These are phyloP conservation scores for Tylopilus sp. DNA, from an alignment of 1,284 basidiomycete genomes.

Conservation along the genomic window DNA sequence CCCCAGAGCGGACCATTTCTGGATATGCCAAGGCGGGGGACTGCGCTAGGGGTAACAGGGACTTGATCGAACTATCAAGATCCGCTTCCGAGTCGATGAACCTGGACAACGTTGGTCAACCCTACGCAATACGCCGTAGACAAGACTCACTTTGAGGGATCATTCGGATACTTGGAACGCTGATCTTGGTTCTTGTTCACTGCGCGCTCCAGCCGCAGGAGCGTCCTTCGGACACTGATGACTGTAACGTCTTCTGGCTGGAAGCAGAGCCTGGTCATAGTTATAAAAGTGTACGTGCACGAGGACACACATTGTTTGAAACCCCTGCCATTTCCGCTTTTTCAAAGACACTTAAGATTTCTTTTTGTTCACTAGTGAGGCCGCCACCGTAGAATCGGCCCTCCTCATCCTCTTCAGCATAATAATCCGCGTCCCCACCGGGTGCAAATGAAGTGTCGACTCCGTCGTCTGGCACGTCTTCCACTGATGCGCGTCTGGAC, in stretches of 20 bases:
- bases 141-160: constrained; percentile 75
- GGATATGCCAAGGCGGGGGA: constrained; percentile 82
- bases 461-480: constrained; percentile 54
- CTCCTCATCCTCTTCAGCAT: constrained; percentile 85
- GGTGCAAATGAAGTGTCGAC: constrained; percentile 61
- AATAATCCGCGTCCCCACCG: constrained; percentile 85
- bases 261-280: constrained; percentile 20
- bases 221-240: constrained; percentile 66
- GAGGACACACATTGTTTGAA: constrained; percentile 61
- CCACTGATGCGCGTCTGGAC: constrained; percentile 50
- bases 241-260: constrained; percentile 68
- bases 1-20: constrained; percentile 78
- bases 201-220: constrained; percentile 83
- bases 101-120: constrained; percentile 40
- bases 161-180: constrained; percentile 85
- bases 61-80: constrained; percentile 83
- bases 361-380: constrained; percentile 85
- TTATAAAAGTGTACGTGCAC: constrained; percentile 11
- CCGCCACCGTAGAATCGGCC: constrained; percentile 94
- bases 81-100: constrained; percentile 99
- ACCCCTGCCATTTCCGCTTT: constrained; percentile 58
- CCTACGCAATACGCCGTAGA: not conserved
- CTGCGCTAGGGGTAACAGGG: constrained; percentile 87
- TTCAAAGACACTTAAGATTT: constrained; percentile 88
- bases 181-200: constrained; percentile 94